phyloP scores from a whole-genome alignment of 768 basidiomycete genomes.

The Phanerochaete sordida region DNA sequence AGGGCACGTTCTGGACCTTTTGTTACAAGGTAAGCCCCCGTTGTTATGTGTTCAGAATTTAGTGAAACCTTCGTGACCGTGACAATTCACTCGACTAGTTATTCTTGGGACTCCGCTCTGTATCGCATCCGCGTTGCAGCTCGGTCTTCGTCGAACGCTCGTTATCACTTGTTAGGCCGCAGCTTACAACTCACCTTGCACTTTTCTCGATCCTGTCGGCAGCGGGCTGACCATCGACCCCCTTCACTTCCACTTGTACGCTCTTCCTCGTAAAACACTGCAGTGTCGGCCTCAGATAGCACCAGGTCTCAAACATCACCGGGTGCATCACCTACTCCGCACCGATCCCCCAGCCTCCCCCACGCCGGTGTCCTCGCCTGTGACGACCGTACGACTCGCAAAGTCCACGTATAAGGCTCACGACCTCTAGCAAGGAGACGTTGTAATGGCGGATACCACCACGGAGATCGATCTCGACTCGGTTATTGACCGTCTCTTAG shows the following conservation, averaged over 20 bases:
- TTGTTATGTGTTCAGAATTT: background rate
- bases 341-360: slow-evolving; percentile 8
- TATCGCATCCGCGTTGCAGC: slow-evolving; percentile 17
- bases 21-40: background rate
- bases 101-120: slow-evolving; percentile 1
- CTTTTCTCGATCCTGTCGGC: slow-evolving; percentile 24
- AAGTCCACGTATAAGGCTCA: slow-evolving; percentile 19
- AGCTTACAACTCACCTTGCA: slow-evolving; percentile 42
- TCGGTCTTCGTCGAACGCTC: slow-evolving; percentile 26
- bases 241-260: slow-evolving; percentile 7
- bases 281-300: slow-evolving; percentile 4
- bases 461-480: slow-evolving; percentile 99
- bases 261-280: slow-evolving; percentile 8
- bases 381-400: slow-evolving; percentile 16
- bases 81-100: background rate
- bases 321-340: slow-evolving; percentile 9
- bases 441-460: slow-evolving; percentile 67
- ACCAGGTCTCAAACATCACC: slow-evolving; percentile 11
- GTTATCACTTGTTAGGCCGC: slow-evolving; percentile 33
- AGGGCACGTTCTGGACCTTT: background rate
- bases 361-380: slow-evolving; percentile 3
- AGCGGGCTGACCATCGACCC: slow-evolving; percentile 28
- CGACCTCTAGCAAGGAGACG: slow-evolving; percentile 18
- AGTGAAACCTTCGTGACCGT: background rate
- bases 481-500: slow-evolving; percentile 96